These are phyloP conservation scores for Mikania micrantha DNA, from an alignment of 129 eudicot genomes.

Conservation along the genomic window DNA sequence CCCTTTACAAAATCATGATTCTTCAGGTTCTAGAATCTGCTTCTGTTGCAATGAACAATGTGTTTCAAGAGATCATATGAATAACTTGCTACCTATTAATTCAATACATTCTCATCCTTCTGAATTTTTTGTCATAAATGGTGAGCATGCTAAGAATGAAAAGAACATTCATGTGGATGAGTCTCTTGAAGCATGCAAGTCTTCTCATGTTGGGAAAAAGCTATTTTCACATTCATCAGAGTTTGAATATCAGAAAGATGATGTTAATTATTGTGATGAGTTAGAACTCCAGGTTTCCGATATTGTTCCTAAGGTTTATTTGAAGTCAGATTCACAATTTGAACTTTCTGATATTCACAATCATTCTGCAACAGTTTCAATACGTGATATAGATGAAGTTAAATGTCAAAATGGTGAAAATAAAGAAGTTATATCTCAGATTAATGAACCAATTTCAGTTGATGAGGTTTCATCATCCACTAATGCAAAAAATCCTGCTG, in stretches of 20 bases:
- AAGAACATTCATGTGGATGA: conserved; percentile 28
- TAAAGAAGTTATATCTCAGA: conserved; percentile 16
- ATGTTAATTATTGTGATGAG: conserved; percentile 39
- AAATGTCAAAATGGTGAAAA: conserved; percentile 30
- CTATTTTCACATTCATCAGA: conserved; percentile 26
- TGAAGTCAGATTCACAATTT: conserved; percentile 12
- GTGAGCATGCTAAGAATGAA: conserved; percentile 23
- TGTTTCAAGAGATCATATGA: conserved; percentile 23
- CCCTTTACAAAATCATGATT: conserved; percentile 16
- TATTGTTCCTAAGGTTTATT: conserved; percentile 23
- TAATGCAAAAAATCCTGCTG: conserved; percentile 22
- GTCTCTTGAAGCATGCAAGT: conserved; percentile 7
- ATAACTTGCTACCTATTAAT: conserved; percentile 21
- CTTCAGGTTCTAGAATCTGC: conserved; percentile 32
- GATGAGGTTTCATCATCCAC: conserved; percentile 28
- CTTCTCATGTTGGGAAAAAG: conserved; percentile 12
- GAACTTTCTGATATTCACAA: conserved; percentile 10
- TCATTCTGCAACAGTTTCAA: conserved; percentile 14
- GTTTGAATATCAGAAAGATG: conserved; percentile 38
- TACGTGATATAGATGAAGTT: conserved; percentile 40
- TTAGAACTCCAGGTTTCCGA: conserved; percentile 34
- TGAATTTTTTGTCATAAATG: conserved; percentile 21
- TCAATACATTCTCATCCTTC: conserved; percentile 29
- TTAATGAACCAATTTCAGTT: conserved; percentile 28
- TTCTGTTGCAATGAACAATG: conserved; percentile 51